phyloP scores from a whole-genome alignment of 1,284 basidiomycete species.

The Puccinia triticina region DNA sequence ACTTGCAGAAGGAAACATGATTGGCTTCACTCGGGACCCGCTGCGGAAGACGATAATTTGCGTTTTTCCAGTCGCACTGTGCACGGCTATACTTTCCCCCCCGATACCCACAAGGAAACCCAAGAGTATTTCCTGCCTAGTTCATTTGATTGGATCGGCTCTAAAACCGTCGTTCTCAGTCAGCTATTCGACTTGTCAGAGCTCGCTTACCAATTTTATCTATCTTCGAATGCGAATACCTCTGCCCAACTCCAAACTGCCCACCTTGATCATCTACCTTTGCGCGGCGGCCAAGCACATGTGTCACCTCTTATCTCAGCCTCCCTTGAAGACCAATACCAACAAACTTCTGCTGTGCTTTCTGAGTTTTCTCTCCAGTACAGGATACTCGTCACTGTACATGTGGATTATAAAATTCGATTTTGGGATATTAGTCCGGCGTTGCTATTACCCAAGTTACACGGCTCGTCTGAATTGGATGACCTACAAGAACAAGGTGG shows the following conservation, averaged over 20 bases:
- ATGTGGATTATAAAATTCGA: conserved; percentile 38
- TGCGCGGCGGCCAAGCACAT: conserved; percentile 34
- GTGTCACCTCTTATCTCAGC: conserved; percentile 20
- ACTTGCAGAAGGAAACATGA: conserved; percentile 44
- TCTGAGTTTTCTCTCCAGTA: conserved; percentile 29
- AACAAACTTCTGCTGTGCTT: conserved; percentile 28
- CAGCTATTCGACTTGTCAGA: conserved; percentile 44
- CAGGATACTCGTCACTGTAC: conserved; percentile 38
- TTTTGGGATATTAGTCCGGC: conserved; percentile 48
- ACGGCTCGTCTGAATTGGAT: neutral
- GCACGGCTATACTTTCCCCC: conserved; percentile 40
- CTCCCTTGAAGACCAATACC: conserved; percentile 21
- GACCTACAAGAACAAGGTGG: neutral
- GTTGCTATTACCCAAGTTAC: conserved; percentile 22
- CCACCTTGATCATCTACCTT: neutral
- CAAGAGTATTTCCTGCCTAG: conserved; percentile 30
- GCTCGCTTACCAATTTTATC: conserved; percentile 29
- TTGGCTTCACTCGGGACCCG: conserved; percentile 11
- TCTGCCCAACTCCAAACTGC: neutral
- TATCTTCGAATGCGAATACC: conserved; percentile 1
- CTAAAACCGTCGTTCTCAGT: conserved; percentile 38
- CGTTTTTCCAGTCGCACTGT: conserved; percentile 31
- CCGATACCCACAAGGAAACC: conserved; percentile 8
- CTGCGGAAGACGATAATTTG: neutral
- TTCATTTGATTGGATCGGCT: conserved; percentile 50